Evolutionary conservation across 1,284 basidiomycete species (phyloP).

Genomic region (Rhizoctonia solani): DNA sequence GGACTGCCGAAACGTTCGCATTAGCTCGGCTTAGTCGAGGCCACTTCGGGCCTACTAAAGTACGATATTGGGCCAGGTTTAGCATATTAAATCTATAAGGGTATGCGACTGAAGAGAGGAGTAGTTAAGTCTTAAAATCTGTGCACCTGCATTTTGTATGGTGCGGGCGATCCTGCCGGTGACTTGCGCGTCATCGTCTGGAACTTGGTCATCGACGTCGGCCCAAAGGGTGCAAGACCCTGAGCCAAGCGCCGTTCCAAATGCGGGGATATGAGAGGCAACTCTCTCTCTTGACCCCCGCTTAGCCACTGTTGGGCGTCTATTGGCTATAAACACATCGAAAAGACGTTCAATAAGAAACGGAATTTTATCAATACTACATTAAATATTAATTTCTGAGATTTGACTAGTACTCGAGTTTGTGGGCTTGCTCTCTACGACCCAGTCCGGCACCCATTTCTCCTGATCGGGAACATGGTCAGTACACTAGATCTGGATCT

Average conservation of each 20-base stretch:
- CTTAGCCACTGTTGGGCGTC: neutral
- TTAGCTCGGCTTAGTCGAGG: conserved; percentile 3
- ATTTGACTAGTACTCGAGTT: neutral
- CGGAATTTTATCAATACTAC: neutral
- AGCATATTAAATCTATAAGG: neutral
- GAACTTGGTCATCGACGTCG: neutral
- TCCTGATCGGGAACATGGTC: conserved; percentile 23
- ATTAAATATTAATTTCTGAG: neutral
- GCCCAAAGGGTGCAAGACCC: neutral
- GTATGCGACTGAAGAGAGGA: neutral
- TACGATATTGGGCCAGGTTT: neutral
- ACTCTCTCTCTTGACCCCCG: neutral
- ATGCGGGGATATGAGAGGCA: neutral
- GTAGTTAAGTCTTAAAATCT: neutral
- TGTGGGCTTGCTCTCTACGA: neutral
- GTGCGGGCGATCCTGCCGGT: conserved; percentile 14
- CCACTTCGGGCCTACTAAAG: neutral
- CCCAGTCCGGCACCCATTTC: neutral
- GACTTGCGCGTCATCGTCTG: conserved; percentile 3
- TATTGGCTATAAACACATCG: neutral
- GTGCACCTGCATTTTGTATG: neutral
- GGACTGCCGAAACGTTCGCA: neutral
- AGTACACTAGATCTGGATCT: conserved; percentile 63
- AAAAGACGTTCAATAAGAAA: too few relatives aligned
- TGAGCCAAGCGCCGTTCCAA: conserved; percentile 14